These are phyloP conservation scores for Scheffersomyces stipitis DNA, from an alignment of 805 yeast species.

Conservation along the genomic window DNA sequence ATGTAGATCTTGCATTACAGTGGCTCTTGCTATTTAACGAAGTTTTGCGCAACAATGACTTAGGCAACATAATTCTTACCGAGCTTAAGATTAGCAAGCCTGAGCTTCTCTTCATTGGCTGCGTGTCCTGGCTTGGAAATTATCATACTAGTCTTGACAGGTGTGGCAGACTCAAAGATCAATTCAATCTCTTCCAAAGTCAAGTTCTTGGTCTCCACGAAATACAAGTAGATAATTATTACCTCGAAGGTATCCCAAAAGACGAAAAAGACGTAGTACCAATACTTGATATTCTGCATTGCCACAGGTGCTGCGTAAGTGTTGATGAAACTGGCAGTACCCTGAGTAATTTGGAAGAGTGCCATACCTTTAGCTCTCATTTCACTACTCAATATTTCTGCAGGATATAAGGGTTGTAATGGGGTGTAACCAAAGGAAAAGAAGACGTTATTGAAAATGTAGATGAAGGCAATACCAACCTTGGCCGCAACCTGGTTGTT, in stretches of 20 bases:
- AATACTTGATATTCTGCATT: constrained; percentile 26
- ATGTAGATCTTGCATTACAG: no score
- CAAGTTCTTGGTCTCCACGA: constrained; percentile 1
- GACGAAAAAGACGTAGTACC: constrained; percentile 28
- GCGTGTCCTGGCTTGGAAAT: not conserved
- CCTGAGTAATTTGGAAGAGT: constrained; percentile 19
- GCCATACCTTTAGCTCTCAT: constrained; percentile 13
- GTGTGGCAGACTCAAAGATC: not conserved
- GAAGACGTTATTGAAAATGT: constrained; percentile 19
- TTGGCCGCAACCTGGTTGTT: constrained; percentile 14
- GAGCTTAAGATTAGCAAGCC: not conserved
- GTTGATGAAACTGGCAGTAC: constrained; percentile 27
- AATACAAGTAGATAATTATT: constrained; percentile 1
- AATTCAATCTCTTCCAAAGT: constrained; percentile 4
- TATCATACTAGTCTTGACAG: constrained; percentile 1
- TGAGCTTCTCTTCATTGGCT: not conserved
- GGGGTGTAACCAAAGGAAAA: constrained; percentile 35
- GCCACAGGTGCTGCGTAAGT: constrained; percentile 24
- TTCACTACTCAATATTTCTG: constrained; percentile 11
- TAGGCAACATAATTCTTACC: no score
- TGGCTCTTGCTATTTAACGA: no score
- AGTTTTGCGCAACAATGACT: no score
- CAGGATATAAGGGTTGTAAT: constrained; percentile 34
- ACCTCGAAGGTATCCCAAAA: constrained; percentile 24
- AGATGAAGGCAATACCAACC: constrained; percentile 25